Conservation (phyloP, 805 yeast genomes). For the Metschnikowia santaceciliae region DNA sequence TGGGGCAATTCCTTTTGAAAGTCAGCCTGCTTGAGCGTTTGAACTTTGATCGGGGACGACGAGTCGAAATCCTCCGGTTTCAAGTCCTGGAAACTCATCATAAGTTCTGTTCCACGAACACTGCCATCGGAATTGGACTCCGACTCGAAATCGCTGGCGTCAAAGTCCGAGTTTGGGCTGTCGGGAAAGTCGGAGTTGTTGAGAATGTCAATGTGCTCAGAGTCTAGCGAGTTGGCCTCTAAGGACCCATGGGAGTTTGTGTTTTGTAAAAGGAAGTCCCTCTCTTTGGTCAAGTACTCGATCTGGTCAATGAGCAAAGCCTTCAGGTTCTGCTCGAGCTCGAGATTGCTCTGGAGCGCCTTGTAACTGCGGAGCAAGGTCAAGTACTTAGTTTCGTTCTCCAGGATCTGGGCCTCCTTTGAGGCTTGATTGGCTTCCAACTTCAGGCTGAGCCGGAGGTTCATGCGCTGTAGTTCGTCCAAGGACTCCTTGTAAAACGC, state of each 20-base stretch:
- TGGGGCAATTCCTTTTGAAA: background rate
- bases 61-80: constrained; percentile 15
- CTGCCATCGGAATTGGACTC: constrained; percentile 20
- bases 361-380: constrained; percentile 32
- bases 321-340: constrained; percentile 50
- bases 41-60: constrained; percentile 26
- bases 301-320: constrained; percentile 51
- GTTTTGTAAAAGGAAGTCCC: constrained; percentile 14
- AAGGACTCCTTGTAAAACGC: constrained; percentile 30
- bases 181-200: constrained; percentile 2
- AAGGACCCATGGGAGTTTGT: constrained; percentile 3
- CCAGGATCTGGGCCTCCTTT: constrained; percentile 5
- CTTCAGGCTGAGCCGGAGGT: constrained; percentile 17
- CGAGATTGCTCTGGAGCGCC: constrained; percentile 47
- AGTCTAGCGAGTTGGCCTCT: constrained; percentile 1
- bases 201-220: background rate
- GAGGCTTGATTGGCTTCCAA: constrained; percentile 12
- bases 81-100: constrained; percentile 23
- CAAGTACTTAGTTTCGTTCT: constrained; percentile 23
- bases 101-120: constrained; percentile 19
- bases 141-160: constrained; percentile 8
- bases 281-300: constrained; percentile 43
- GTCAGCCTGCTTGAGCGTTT: background rate
- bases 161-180: background rate
- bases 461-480: constrained; percentile 27